Evolutionary conservation across 495 filamentous ascomycete genomes (phyloP).

Genomic region (Sordaria brevicollis): DNA sequence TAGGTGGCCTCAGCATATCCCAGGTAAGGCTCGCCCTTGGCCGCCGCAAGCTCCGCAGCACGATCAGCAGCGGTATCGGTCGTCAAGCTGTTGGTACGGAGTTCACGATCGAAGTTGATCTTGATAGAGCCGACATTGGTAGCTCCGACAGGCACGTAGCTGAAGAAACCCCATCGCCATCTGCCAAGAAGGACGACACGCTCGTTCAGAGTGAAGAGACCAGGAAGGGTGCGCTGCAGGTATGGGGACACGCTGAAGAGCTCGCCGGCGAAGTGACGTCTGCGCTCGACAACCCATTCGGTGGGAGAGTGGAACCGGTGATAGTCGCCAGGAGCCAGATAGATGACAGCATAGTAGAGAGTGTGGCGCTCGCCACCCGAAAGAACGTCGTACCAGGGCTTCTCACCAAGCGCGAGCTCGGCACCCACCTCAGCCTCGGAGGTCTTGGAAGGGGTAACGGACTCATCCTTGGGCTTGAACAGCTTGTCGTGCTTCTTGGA

Average conservation of each 20-base stretch:
- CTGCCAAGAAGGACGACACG: conserved; percentile 86
- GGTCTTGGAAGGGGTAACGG: conserved; percentile 45
- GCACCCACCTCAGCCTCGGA: conserved; percentile 75
- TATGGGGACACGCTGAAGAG: conserved; percentile 92
- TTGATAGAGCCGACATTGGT: conserved; percentile 98
- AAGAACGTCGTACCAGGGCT: conserved; percentile 66
- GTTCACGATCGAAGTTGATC: conserved; percentile 92
- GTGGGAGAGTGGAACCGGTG: conserved; percentile 95
- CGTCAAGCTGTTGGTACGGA: conserved; percentile 82
- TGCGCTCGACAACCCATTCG: conserved; percentile 84
- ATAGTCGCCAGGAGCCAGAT: conserved; percentile 97
- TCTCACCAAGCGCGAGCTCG: conserved; percentile 66
- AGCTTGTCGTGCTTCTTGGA: conserved; percentile 26
- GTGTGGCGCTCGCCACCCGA: conserved; percentile 46
- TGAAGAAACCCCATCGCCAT: conserved; percentile 97
- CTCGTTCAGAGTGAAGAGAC: conserved; percentile 93
- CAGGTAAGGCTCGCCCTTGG: conserved; percentile 66
- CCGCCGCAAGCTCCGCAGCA: conserved; percentile 66
- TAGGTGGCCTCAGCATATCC: conserved; percentile 92
- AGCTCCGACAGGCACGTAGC: conserved; percentile 87
- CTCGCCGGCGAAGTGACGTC: conserved; percentile 94
- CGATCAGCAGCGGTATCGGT: conserved; percentile 82
- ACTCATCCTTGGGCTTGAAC: conserved; percentile 31
- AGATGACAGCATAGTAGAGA: conserved; percentile 93
- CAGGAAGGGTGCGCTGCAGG: conserved; percentile 79